These are phyloP conservation scores for Paxillus rubicundulus DNA, from an alignment of 768 basidiomycete genomes.

Conservation along the genomic window DNA sequence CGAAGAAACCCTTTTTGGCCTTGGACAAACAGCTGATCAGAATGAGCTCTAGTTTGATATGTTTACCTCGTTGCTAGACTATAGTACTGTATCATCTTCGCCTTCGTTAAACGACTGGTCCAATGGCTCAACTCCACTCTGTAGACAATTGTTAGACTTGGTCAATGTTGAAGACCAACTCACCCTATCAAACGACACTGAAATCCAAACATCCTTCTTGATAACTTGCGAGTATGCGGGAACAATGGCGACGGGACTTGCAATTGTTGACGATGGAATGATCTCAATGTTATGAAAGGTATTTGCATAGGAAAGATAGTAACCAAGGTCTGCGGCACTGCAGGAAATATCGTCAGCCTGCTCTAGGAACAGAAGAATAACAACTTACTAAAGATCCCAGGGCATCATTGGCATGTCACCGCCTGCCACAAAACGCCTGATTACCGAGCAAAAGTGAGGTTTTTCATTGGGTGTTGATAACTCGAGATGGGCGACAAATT, in stretches of 20 bases:
- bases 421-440: background rate
- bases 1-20: no score
- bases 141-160: background rate
- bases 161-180: background rate
- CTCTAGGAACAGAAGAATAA: background rate
- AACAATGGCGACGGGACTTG: background rate
- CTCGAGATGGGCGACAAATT: background rate
- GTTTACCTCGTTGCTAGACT: background rate
- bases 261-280: background rate
- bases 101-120: background rate
- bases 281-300: background rate
- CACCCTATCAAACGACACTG: background rate
- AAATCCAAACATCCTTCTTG: background rate
- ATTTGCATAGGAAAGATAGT: background rate
- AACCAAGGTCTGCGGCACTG: background rate
- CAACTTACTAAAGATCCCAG: conserved; percentile 4
- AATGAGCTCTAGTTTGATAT: background rate
- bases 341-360: background rate
- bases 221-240: background rate
- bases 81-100: background rate
- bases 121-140: background rate
- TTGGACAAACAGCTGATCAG: no score
- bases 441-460: background rate
- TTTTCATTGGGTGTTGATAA: background rate
- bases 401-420: background rate